Evolutionary conservation across 1,139 yeast genomes (phyloP).

Genomic region (Pichia sp.): DNA sequence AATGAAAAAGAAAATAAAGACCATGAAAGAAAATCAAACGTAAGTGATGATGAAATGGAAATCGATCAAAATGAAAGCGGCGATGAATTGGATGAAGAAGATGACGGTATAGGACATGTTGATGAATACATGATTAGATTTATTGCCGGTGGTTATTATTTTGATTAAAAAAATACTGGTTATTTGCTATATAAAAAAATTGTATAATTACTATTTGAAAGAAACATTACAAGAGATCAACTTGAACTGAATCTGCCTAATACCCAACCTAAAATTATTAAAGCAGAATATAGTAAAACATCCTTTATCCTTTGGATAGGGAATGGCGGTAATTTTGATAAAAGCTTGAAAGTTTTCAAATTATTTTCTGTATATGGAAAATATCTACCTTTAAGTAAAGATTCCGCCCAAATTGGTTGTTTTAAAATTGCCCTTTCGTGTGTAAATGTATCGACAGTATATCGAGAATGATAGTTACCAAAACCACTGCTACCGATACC

Average conservation of each 20-base stretch:
- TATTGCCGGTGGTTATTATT: slow-evolving; percentile 76
- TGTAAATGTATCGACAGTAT: slow-evolving; percentile 67
- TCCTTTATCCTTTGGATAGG: slow-evolving; percentile 31
- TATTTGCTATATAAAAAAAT: slow-evolving; percentile 15
- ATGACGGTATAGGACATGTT: slow-evolving; percentile 78
- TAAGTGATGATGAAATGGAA: slow-evolving; percentile 2
- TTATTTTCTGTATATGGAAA: slow-evolving; percentile 53
- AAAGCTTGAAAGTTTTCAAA: slow-evolving; percentile 30
- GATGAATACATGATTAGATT: slow-evolving; percentile 95
- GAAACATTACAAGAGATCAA: background rate
- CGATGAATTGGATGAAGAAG: slow-evolving; percentile 37
- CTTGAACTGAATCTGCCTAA: slow-evolving; percentile 22
- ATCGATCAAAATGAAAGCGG: background rate
- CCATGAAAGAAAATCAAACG: background rate
- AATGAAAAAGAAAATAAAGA: slow-evolving; percentile 16
- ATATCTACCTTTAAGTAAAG: slow-evolving; percentile 52
- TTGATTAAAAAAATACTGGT: slow-evolving; percentile 27
- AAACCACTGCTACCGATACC: slow-evolving; percentile 83
- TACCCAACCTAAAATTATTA: slow-evolving; percentile 19
- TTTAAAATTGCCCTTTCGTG: slow-evolving; percentile 67
- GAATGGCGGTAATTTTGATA: slow-evolving; percentile 10
- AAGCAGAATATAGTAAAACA: slow-evolving; percentile 23
- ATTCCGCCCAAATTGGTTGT: slow-evolving; percentile 65
- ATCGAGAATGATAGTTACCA: slow-evolving; percentile 75
- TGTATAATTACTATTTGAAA: background rate